Evolutionary conservation across 1,284 basidiomycete genomes (phyloP).

Genomic region (Sporisorium graminicola): DNA sequence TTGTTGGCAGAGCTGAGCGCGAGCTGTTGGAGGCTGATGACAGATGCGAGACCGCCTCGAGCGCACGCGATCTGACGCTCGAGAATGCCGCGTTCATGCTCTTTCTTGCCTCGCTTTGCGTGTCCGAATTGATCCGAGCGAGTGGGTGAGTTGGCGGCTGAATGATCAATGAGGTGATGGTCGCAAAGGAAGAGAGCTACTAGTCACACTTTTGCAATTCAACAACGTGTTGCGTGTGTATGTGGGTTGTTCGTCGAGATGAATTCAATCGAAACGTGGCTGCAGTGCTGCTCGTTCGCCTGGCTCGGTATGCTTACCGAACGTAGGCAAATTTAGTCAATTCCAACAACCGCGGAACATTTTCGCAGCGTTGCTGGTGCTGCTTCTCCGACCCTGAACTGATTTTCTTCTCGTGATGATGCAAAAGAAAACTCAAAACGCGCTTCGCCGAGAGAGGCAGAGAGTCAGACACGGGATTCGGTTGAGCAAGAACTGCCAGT

Average conservation of each 20-base stretch:
- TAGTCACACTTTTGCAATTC: not conserved
- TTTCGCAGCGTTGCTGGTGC: not conserved
- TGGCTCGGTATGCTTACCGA: not conserved
- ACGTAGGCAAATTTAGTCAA: not conserved
- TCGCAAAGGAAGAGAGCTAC: not conserved
- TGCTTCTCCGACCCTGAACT: not conserved
- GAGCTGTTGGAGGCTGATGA: constrained; percentile 1
- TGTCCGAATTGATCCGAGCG: not conserved
- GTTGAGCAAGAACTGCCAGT: not conserved
- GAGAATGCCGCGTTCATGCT: constrained; percentile 35
- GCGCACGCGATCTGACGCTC: constrained; percentile 32
- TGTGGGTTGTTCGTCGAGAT: not conserved
- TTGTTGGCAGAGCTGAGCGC: not conserved
- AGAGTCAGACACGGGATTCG: not conserved
- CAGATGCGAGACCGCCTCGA: constrained; percentile 26
- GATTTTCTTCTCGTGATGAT: not conserved
- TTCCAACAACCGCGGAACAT: not conserved
- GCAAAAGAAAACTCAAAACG: not conserved
- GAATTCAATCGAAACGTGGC: not conserved
- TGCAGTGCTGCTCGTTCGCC: not conserved
- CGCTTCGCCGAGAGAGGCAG: not conserved
- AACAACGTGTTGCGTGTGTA: not conserved
- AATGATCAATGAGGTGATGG: not conserved
- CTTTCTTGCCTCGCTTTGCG: not conserved
- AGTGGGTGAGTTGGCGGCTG: not conserved